Conservation (phyloP, 1,139 yeast genomes). For the Yamadazyma mexicana region DNA sequence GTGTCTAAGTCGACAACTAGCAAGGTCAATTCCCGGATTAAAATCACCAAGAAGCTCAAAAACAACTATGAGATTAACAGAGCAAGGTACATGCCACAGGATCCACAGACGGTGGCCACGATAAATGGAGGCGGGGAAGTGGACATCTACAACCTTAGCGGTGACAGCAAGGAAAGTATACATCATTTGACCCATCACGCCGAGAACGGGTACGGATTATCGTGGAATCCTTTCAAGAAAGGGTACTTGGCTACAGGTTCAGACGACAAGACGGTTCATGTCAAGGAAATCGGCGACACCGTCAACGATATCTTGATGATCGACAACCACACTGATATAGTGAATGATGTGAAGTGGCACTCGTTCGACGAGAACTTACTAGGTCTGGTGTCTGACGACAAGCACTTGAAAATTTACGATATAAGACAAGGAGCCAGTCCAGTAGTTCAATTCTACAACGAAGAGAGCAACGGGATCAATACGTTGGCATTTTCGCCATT, state of each 20-base stretch:
- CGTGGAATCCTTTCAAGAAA: constrained; percentile 53
- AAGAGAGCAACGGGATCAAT: constrained; percentile 51
- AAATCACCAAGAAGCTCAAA: constrained; percentile 56
- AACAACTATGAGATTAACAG: constrained; percentile 68
- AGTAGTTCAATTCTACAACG: constrained; percentile 29
- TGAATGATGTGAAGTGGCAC: constrained; percentile 78
- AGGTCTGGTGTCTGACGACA: constrained; percentile 75
- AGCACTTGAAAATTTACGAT: constrained; percentile 44
- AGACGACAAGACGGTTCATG: constrained; percentile 61
- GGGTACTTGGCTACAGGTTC: constrained; percentile 60
- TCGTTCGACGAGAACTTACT: constrained; percentile 47
- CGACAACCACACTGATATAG: constrained; percentile 53
- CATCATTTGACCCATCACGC: constrained; percentile 52
- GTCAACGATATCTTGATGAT: constrained; percentile 17
- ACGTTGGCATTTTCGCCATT: constrained; percentile 65
- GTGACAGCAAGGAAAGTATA: constrained; percentile 24
- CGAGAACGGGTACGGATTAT: constrained; percentile 71
- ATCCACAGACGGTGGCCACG: constrained; percentile 67
- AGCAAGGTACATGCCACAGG: constrained; percentile 80
- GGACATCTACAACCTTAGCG: constrained; percentile 55
- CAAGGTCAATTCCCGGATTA: constrained; percentile 51
- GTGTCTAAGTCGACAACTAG: constrained; percentile 19
- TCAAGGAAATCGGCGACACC: constrained; percentile 49
- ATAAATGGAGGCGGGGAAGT: constrained; percentile 77
- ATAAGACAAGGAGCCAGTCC: constrained; percentile 27